phyloP scores from a whole-genome alignment of 257 asterid species.

The Apocynum venetum region DNA sequence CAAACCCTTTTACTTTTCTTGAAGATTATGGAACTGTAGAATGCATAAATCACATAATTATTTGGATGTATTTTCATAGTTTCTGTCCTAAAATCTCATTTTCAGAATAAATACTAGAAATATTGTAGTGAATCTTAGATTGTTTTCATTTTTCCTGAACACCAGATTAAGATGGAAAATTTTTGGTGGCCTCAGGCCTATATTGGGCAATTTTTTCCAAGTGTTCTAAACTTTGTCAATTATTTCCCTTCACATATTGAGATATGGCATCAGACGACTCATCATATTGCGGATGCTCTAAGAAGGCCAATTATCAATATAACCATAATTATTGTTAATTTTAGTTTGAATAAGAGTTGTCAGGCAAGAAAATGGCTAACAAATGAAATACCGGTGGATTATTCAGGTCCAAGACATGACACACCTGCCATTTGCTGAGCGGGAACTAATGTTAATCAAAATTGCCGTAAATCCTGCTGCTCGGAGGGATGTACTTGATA shows the following conservation, averaged over 20 bases:
- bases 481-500: slow-evolving; percentile 84
- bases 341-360: not conserved
- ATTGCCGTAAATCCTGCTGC: slow-evolving; percentile 80
- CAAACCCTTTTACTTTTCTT: not conserved
- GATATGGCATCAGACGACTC: not conserved
- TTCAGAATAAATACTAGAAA: not conserved
- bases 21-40: not conserved
- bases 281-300: not conserved
- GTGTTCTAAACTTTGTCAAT: not conserved
- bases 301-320: not conserved
- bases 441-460: slow-evolving; percentile 84
- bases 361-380: not conserved
- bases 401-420: slow-evolving; percentile 74
- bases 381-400: slow-evolving; percentile 11
- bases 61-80: not conserved
- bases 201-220: not conserved
- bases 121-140: not conserved
- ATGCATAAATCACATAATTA: not conserved
- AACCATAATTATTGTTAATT: not conserved
- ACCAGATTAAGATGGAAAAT: not conserved
- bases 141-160: not conserved
- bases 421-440: slow-evolving; percentile 80
- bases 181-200: not conserved
- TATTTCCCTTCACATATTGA: not conserved
- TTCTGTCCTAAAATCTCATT: not conserved